Base-by-base conservation (phyloP, 306 rosid species). In the Adenanthera pavonina region DNA sequence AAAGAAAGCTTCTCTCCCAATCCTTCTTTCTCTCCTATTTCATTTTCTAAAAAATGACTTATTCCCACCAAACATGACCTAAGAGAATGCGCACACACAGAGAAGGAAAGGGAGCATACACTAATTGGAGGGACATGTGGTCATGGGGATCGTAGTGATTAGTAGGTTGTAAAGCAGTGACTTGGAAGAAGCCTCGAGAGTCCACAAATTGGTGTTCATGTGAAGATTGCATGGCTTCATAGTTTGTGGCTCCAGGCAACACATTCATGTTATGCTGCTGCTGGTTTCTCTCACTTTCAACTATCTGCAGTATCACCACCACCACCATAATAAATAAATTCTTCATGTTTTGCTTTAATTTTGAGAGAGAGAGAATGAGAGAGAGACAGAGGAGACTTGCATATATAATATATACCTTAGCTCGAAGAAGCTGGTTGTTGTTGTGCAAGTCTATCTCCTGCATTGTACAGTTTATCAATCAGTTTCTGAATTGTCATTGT, bases 401-500 rank as follows among this genome's bases (percentile, higher is more conserved):
- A 60, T 2, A 7, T 7, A 3, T 5, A 14, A 79, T 3, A 8
- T 34, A 66, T 43, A 90, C 98, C 95, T 91, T 92, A 78, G 92
- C 90, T 84, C 97, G 90, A 48, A 95, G 93, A 81, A 91, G 87
- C 89, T 91, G 97, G 80, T 92, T 95, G 75, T 76, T 90, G 76
- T 88, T 89, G 78, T 92, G 94, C 92, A 92, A 84, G 57, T 95
- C 97, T 68, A 87, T 78, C 84, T 95, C 98, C 98, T 95, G 92
- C 80, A 72, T 20, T 40, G 57, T 57, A 56, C 20, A 86, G 54
- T 64, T 60, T 43, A 48, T 78, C 17, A 8, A 67, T 34, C 46
- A 76, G 33, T 25, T 30, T 69, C 52, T 61, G 30, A 33, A 82
- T 25, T 46, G 48, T 46, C 20, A 77, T 38, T 34, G 5, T 25